These are phyloP conservation scores for Corymbia calophylla DNA, from an alignment of 441 rosid genomes.

Conservation along the genomic window DNA sequence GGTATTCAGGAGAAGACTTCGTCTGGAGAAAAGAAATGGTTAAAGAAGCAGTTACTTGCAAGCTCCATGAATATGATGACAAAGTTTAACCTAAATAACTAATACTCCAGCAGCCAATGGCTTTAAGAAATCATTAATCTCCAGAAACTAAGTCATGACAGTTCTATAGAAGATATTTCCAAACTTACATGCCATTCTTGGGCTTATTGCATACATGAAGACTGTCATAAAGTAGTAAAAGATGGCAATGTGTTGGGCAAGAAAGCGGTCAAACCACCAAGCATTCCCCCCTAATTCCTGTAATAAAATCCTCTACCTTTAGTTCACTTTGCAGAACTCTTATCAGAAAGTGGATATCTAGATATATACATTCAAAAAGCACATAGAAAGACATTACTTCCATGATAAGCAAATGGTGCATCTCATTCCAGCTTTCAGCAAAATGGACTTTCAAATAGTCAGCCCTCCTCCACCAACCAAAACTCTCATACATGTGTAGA, in stretches of 20 bases:
- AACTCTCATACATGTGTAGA: conserved; percentile 94
- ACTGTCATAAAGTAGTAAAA: conserved; percentile 85
- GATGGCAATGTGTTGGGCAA: conserved; percentile 73
- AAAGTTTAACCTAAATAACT: neutral
- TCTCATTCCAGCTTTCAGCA: conserved; percentile 99
- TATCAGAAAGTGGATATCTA: neutral
- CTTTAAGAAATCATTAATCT: neutral
- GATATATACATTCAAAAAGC: neutral
- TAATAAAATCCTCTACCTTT: conserved; percentile 11
- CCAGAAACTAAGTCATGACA: neutral
- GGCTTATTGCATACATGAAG: conserved; percentile 78
- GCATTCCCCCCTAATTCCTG: conserved; percentile 93
- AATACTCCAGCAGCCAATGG: neutral
- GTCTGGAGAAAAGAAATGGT: neutral
- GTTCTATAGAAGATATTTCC: neutral
- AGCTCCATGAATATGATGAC: neutral
- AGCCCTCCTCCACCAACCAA: conserved; percentile 99
- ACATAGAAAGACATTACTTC: conserved; percentile 43
- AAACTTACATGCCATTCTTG: conserved; percentile 97
- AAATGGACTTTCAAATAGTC: conserved; percentile 92
- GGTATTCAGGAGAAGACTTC: neutral
- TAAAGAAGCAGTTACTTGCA: neutral
- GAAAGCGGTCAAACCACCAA: conserved; percentile 95
- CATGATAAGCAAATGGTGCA: conserved; percentile 98
- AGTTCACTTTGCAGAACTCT: neutral